Evolutionary conservation across 2,329 filamentous ascomycete genomes (phyloP), one percentile per base, ranked within the genome.

Genomic region (Diaporthe sp.): DNA sequence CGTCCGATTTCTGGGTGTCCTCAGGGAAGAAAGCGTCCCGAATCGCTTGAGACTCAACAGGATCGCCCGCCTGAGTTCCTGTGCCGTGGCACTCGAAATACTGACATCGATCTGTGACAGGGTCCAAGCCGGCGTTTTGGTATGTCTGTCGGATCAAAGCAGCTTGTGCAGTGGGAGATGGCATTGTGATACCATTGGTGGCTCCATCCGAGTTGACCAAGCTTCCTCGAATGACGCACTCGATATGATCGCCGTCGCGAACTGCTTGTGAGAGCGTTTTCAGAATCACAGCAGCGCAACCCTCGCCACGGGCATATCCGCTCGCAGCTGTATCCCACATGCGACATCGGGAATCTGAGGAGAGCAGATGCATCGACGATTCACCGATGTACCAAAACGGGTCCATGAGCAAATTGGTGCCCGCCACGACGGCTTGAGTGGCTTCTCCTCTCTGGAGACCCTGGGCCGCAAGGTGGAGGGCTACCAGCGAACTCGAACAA

Each of bases 261-360:
- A 92, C 73, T 0, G 90, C 90, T 47, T 84, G 83, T 40, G 84
- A 85, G 28, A 87, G 80, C 0, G 83, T 84, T 80, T 91, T 91
- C 17, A 92, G 77, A 3, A 91, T 79, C 2, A 92, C 66, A 8
- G 85, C 84, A 0, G 84, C 87, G 19, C 87, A 79, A 4, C 89
- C 90, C 77, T 92, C 90, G 17, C 89, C 89, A 17, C 89, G 85
- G 0, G 85, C 88, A 77, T 91, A 92, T 0, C 90, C 90, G 73
- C 89, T 84, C 0, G 88, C 89, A 5, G 77, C 78, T 4, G 80
- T 80, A 75, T 91, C 89, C 82, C 87, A 90, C 80, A 86, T 86
- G 47, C 50, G 25, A 10, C n/a, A 28, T 1, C 22, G 50, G 13
- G 50, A 25, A 28, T 54, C 50, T 1, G 50, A 19, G 2, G 54